These are phyloP conservation scores for Fraxinus nigra DNA, from an alignment of 305 asterid species.

Conservation along the genomic window DNA sequence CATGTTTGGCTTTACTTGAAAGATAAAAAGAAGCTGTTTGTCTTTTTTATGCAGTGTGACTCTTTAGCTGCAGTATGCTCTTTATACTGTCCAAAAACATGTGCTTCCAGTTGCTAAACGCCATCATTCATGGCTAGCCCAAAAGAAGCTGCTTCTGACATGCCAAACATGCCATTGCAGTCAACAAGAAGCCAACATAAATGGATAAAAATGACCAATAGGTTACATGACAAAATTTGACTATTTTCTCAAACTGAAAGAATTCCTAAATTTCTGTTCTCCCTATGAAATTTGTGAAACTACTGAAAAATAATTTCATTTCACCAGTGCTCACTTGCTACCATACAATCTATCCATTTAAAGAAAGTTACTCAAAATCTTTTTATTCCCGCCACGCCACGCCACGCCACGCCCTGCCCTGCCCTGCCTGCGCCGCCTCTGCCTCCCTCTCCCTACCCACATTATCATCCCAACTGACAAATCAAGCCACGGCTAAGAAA, in stretches of 20 bases:
- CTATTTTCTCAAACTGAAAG: background rate
- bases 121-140: background rate
- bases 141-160: background rate
- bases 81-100: background rate
- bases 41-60: background rate
- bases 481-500: background rate
- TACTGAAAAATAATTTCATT: background rate
- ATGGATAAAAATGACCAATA: background rate
- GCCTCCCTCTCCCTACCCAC: background rate
- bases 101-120: background rate
- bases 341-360: background rate
- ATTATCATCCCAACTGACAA: background rate
- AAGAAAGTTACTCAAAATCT: background rate
- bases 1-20: background rate
- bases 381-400: background rate
- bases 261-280: background rate
- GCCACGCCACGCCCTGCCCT: background rate
- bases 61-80: background rate
- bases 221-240: background rate
- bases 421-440: background rate
- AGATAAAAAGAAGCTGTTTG: background rate
- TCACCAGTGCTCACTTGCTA: background rate
- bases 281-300: background rate
- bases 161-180: background rate
- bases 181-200: background rate